A percentile compares a stretch with the other conserved stretches of the same genome.
phyloP scores from a whole-genome alignment of 2,329 filamentous ascomycete species.

The Cladosporium velox region DNA sequence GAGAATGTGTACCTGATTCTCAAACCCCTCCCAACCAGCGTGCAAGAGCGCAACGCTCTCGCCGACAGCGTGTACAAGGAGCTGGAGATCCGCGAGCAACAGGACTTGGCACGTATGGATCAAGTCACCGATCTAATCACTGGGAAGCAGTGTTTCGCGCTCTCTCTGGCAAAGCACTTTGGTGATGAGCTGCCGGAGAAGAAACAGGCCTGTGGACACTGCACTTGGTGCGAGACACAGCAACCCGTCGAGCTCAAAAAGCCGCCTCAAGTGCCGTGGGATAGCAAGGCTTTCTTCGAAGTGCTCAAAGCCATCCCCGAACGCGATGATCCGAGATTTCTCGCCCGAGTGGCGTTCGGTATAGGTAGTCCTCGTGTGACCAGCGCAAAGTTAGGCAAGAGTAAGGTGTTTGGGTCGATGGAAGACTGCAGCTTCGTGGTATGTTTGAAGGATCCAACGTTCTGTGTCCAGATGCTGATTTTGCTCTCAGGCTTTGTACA shows the following conservation, averaged over 20 bases:
- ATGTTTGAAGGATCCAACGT: constrained; percentile 21
- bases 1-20: constrained; percentile 57
- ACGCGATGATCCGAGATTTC: constrained; percentile 60
- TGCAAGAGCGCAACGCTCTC: constrained; percentile 44
- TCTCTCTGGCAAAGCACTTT: constrained; percentile 58
- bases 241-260: constrained; percentile 41
- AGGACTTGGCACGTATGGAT: constrained; percentile 54
- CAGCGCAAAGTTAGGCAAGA: constrained; percentile 51
- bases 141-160: constrained; percentile 53
- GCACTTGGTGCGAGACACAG: constrained; percentile 51
- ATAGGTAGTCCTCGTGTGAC: constrained; percentile 60
- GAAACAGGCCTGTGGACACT: constrained; percentile 56
- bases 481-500: constrained; percentile 23
- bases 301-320: constrained; percentile 50
- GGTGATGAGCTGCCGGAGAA: constrained; percentile 53
- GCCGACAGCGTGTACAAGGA: constrained; percentile 47
- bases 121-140: constrained; percentile 59
- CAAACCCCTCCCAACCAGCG: constrained; percentile 47
- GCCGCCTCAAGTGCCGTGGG: constrained; percentile 43
- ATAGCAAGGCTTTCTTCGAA: constrained; percentile 44
- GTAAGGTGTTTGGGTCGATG: constrained; percentile 54
- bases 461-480: constrained; percentile 15
- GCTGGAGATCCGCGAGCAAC: constrained; percentile 55
- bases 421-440: constrained; percentile 58
- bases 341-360: constrained; percentile 63